Base-by-base conservation (phyloP, 306 rosid species). In the Sesbania bispinosa region DNA sequence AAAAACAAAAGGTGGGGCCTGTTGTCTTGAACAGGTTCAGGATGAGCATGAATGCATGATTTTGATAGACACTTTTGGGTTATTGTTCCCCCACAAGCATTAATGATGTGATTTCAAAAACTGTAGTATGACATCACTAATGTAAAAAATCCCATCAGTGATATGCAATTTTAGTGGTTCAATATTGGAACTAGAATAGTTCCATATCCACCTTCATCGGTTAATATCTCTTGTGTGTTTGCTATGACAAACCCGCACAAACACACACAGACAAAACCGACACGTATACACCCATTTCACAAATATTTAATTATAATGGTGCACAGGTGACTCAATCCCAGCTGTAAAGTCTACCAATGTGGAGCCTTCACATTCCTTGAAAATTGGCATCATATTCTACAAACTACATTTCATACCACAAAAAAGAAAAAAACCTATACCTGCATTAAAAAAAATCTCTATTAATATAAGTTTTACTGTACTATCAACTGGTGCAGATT, bases 121-220 rank as follows among this genome's bases (percentile, higher is more conserved):
- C 26, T 54, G 42, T 23, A 57, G 42, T 23, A 57, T 39, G 51
- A 66, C n/a, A 71, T 59, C 85, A 79, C 80, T 66, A 63, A 39
- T 27, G 53, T 50, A 32, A 70, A 62, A 51, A 32, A 26, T 74
- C 54, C 81, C 77, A 73, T 80, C 46, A 59, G 48, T 65, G 41
- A 20, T 27, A 67, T 55, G 24, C 41, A 51, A 33, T 20, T n/a
- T 48, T 52, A 62, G 29, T 58, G 79, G 26, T 10, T 38, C 41
- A 60, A 66, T 50, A 62, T 15, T 43, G 19, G 51, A 4, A 20
- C 16, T n/a, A 52, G 30, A 80, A 80, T 77, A 57, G 71, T 75
- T 65, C 42, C 45, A 33, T 2, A 8, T 69, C 88, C 90, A 87
- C 87, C 39, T 74, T 83, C 85, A 73, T 83, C 57, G 78, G 83